Percentiles rank a stretch among this genome's conserved stretches.
Conservation (phyloP, 1,139 yeast species). For the Pichia norvegensis region DNA sequence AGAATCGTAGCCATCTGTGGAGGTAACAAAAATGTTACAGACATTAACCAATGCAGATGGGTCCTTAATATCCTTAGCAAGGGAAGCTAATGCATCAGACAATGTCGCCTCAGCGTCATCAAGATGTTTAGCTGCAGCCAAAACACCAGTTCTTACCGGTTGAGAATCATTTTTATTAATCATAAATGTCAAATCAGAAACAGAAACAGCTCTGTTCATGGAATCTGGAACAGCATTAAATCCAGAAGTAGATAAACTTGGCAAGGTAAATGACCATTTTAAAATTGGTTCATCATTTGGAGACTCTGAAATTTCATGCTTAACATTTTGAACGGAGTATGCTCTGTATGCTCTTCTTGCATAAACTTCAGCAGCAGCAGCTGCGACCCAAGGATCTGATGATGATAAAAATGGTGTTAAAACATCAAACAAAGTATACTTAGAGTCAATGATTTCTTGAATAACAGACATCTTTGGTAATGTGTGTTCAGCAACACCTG, state of each 20-base stretch:
- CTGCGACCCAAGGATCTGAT: constrained; percentile 77
- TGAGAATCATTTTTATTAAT: constrained; percentile 54
- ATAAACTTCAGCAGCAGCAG: constrained; percentile 96
- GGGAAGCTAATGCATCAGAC: constrained; percentile 63
- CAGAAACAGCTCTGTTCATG: constrained; percentile 83
- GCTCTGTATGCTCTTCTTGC: constrained; percentile 97
- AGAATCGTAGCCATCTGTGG: constrained; percentile 62
- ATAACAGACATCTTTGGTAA: constrained; percentile 76
- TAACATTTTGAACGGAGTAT: constrained; percentile 73
- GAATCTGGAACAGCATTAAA: constrained; percentile 55
- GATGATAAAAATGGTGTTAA: constrained; percentile 83
- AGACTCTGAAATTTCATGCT: constrained; percentile 48
- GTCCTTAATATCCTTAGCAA: constrained; percentile 38
- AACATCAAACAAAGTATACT: constrained; percentile 93
- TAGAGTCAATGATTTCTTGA: constrained; percentile 90
- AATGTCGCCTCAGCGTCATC: constrained; percentile 87
- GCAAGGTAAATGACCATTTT: constrained; percentile 88
- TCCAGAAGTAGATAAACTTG: constrained; percentile 61
- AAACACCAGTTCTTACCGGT: constrained; percentile 77
- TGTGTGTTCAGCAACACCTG: constrained; percentile 60
- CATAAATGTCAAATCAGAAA: constrained; percentile 82
- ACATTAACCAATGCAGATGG: constrained; percentile 53
- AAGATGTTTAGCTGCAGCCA: constrained; percentile 73
- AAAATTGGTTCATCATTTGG: constrained; percentile 40
- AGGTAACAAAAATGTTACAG: constrained; percentile 68